Percentiles rank a stretch among this genome's conserved stretches.
Conservation (phyloP, 768 basidiomycete genomes). For the Amanita rimosa region DNA sequence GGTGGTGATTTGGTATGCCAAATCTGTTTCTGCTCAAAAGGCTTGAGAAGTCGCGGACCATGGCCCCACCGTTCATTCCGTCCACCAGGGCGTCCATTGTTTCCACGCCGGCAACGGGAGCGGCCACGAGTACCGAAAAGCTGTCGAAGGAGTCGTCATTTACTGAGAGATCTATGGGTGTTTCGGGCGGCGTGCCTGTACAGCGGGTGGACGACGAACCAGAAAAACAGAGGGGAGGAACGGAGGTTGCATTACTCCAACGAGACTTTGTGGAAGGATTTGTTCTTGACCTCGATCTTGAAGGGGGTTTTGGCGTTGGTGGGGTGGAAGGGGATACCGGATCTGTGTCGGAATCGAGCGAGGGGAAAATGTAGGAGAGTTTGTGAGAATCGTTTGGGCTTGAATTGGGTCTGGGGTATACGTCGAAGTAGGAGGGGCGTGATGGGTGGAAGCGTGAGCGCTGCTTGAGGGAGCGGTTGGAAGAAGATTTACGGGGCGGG, state of each 20-base stretch:
- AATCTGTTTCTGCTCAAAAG: constrained; percentile 40
- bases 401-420: constrained; percentile 29
- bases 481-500: constrained; percentile 37
- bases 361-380: constrained; percentile 31
- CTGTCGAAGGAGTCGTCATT: constrained; percentile 33
- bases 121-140: constrained; percentile 62
- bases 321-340: constrained; percentile 12
- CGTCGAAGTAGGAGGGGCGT: constrained; percentile 32
- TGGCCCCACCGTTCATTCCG: constrained; percentile 75
- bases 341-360: constrained; percentile 22
- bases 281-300: constrained; percentile 44
- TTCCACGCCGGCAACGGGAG: constrained; percentile 71
- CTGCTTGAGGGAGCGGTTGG: constrained; percentile 44
- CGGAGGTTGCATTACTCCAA: constrained; percentile 30
- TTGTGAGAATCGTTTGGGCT: constrained; percentile 17
- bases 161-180: constrained; percentile 40
- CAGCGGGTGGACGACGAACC: constrained; percentile 56
- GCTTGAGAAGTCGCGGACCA: constrained; percentile 28
- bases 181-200: constrained; percentile 64
- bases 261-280: constrained; percentile 40
- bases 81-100: constrained; percentile 84
- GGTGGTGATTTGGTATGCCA: constrained; percentile 52
- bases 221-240: constrained; percentile 50
- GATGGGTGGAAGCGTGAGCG: constrained; percentile 22
- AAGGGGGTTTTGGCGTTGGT: constrained; percentile 19